Percentiles rank a stretch among this genome's conserved stretches.
Evolutionary conservation across 2,329 filamentous ascomycete genomes (phyloP).

Genomic region (Amauroascus niger): DNA sequence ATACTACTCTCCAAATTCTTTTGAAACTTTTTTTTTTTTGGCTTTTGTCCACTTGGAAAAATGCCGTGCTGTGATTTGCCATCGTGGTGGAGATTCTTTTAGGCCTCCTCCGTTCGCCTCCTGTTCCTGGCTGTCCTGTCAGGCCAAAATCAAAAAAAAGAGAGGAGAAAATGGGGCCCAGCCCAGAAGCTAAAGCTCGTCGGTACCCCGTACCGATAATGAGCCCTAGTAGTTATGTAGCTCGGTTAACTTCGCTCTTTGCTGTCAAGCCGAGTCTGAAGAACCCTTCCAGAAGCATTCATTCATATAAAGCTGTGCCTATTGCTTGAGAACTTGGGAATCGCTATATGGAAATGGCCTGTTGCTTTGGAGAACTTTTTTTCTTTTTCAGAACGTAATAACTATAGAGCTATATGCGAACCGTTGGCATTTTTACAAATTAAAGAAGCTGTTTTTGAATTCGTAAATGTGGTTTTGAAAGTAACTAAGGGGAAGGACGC

Average conservation of each 20-base stretch:
- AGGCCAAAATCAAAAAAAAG: not conserved
- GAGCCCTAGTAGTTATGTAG: not conserved
- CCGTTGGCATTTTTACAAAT: too few species aligned
- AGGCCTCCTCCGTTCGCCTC: constrained; percentile 3
- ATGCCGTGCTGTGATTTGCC: not conserved
- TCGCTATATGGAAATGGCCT: too few species aligned
- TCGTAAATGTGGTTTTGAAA: not conserved
- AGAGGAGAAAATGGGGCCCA: not conserved
- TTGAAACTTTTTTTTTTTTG: not conserved
- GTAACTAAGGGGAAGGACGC: too few species aligned
- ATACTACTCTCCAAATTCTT: not conserved
- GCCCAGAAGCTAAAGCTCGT: constrained; percentile 1
- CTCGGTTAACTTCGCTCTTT: constrained; percentile 10
- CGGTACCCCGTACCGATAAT: not conserved
- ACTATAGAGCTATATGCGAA: too few species aligned
- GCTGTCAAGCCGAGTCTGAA: not conserved
- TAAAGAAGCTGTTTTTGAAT: not conserved
- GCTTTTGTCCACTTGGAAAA: not conserved
- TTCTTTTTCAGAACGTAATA: too few species aligned
- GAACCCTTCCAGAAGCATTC: not conserved
- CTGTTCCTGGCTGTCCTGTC: constrained; percentile 1
- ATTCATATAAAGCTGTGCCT: too few species aligned
- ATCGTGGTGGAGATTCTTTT: not conserved
- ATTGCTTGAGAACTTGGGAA: too few species aligned
- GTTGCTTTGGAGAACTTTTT: not conserved